Evolutionary conservation across 345 rosid species (phyloP).

Genomic region (Adansonia digitata): DNA sequence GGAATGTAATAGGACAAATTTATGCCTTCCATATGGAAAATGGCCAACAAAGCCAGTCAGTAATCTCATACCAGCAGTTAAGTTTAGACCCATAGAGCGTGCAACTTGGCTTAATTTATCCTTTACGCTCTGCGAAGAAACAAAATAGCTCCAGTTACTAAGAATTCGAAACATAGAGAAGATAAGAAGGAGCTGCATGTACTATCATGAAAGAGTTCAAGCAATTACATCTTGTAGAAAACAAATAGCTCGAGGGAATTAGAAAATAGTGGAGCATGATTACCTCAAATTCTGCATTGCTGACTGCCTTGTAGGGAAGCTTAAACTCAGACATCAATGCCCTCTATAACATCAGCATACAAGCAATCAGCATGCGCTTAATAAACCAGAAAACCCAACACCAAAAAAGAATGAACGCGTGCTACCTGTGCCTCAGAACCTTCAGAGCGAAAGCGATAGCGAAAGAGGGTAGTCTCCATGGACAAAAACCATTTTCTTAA

Average conservation of each 20-base stretch:
- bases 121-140: conserved; percentile 32
- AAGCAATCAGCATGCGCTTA: conserved; percentile 7
- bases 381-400: not conserved
- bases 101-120: conserved; percentile 53
- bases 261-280: not conserved
- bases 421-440: conserved; percentile 57
- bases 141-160: not conserved
- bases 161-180: not conserved
- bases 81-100: conserved; percentile 39
- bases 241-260: not conserved
- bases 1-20: not conserved
- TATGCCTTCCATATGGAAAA: not conserved
- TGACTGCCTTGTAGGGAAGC: conserved; percentile 63
- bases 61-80: conserved; percentile 39
- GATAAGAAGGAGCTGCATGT: not conserved
- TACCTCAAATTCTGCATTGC: conserved; percentile 71
- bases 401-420: not conserved
- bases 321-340: conserved; percentile 58
- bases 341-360: conserved; percentile 40
- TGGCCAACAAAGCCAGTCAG: not conserved
- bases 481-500: conserved; percentile 88
- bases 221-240: not conserved
- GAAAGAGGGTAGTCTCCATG: conserved; percentile 78
- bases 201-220: not conserved
- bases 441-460: conserved; percentile 44